Evolutionary conservation across 2,329 filamentous ascomycete genomes (phyloP).

Genomic region (Coniochaeta sp.): DNA sequence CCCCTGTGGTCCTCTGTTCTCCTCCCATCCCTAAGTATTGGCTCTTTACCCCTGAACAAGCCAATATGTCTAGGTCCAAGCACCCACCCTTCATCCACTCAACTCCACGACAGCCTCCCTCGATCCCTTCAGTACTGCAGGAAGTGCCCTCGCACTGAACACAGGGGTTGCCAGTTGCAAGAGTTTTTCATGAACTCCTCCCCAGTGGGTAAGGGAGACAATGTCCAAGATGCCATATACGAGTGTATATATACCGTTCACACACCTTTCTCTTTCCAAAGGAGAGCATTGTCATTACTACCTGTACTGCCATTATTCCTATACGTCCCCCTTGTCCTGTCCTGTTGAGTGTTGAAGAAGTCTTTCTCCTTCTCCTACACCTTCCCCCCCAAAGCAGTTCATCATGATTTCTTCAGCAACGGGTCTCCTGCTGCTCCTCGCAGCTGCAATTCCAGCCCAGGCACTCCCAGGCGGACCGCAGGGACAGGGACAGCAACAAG

Average conservation of each 20-base stretch:
- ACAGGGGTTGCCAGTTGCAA: neutral
- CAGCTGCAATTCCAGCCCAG: neutral
- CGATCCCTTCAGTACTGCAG: neutral
- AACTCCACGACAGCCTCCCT: neutral
- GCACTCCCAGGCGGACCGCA: too few relatives aligned
- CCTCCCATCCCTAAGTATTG: neutral
- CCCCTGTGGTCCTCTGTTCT: too few relatives aligned
- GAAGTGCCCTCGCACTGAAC: neutral
- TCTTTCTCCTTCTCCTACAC: neutral
- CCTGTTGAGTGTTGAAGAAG: too few relatives aligned
- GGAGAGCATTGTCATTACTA: too few relatives aligned
- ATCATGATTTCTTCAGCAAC: neutral
- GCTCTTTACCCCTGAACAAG: neutral
- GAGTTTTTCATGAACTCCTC: neutral
- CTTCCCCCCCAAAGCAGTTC: neutral
- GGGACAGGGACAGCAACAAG: too few relatives aligned
- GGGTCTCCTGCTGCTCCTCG: neutral
- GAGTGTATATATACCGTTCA: too few relatives aligned
- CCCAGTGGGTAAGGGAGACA: neutral
- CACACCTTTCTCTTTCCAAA: too few relatives aligned
- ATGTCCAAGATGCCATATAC: too few relatives aligned
- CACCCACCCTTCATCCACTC: neutral
- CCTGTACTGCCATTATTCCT: too few relatives aligned
- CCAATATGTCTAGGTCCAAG: neutral
- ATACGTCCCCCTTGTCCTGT: too few relatives aligned